A percentile compares a stretch with the other conserved stretches of the same genome.
These are phyloP conservation scores for Mycocentrospora acerina DNA, from an alignment of 2,329 filamentous ascomycete genomes.

Conservation along the genomic window DNA sequence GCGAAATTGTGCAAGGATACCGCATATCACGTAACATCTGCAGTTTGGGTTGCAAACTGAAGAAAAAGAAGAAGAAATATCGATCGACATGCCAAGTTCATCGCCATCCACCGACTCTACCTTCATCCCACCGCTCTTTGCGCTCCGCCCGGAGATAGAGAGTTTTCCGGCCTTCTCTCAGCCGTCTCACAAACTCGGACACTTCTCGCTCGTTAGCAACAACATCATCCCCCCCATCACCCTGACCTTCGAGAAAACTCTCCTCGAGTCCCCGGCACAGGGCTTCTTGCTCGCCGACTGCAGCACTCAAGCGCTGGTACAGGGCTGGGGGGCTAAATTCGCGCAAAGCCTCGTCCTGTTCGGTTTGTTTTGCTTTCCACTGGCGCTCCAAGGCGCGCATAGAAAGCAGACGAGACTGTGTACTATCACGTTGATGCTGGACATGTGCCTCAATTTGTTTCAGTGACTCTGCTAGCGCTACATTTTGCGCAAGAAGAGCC, in stretches of 20 bases:
- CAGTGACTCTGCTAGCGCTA: slow-evolving; percentile 66
- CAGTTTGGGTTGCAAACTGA: too few species aligned
- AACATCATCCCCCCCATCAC: slow-evolving; percentile 43
- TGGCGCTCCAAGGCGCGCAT: slow-evolving; percentile 87
- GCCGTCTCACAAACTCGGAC: slow-evolving; percentile 78
- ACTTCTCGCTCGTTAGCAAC: slow-evolving; percentile 77
- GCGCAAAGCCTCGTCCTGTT: slow-evolving; percentile 81
- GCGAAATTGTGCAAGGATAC: too few species aligned
- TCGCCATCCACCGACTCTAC: slow-evolving; percentile 90
- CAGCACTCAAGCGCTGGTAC: slow-evolving; percentile 77
- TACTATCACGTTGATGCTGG: slow-evolving; percentile 64
- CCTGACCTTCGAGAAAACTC: slow-evolving; percentile 76
- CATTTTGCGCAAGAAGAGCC: slow-evolving; percentile 68
- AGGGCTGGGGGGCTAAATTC: slow-evolving; percentile 85
- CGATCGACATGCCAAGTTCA: slow-evolving; percentile 10
- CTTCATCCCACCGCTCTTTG: slow-evolving; percentile 94
- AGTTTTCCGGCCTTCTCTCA: slow-evolving; percentile 76
- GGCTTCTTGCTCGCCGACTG: slow-evolving; percentile 78
- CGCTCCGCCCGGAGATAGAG: slow-evolving; percentile 81
- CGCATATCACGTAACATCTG: too few species aligned
- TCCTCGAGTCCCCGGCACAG: slow-evolving; percentile 84
- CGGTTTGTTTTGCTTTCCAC: slow-evolving; percentile 83
- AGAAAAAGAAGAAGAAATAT: too few species aligned
- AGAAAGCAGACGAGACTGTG: slow-evolving; percentile 78
- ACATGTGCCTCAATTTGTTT: slow-evolving; percentile 61